Evolutionary conservation across 176 grass and related monocot genomes (phyloP).

Genomic region (Triticum timopheevii): DNA sequence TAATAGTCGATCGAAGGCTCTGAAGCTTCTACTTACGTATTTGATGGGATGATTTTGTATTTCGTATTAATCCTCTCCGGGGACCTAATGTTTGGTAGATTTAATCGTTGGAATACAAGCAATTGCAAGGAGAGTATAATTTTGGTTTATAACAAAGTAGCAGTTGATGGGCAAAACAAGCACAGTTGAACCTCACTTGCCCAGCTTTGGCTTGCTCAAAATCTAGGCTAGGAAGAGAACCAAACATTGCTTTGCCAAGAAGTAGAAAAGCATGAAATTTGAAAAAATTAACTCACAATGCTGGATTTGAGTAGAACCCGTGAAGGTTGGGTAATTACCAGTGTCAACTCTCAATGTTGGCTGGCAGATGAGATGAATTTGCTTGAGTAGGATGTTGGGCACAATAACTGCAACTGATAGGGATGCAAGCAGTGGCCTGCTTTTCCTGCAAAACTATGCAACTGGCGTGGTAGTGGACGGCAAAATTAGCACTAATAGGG

Average conservation of each 20-base stretch:
- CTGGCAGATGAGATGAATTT: not conserved
- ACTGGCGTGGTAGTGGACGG: not conserved
- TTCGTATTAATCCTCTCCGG: not conserved
- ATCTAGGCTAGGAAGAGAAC: not conserved
- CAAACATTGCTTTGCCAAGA: too few relatives aligned
- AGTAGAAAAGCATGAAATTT: not conserved
- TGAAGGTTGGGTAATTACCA: not conserved
- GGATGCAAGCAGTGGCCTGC: not conserved
- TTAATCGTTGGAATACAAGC: not conserved
- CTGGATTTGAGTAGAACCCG: not conserved
- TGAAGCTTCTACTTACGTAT: not conserved
- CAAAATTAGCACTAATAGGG: not conserved
- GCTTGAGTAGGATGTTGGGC: slow-evolving; percentile 5
- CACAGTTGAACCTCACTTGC: not conserved
- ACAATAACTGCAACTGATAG: not conserved
- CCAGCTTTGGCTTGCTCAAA: not conserved
- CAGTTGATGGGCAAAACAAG: not conserved
- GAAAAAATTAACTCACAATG: slow-evolving; percentile 1
- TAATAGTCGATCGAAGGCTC: not conserved
- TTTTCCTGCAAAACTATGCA: not conserved
- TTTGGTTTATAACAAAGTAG: not conserved
- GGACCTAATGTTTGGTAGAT: not conserved
- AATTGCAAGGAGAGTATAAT: not conserved
- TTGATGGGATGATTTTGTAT: not conserved
- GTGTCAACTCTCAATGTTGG: not conserved